Evolutionary conservation across 2,329 filamentous ascomycete species (phyloP).

Genomic region (Elsinoe arachidis): DNA sequence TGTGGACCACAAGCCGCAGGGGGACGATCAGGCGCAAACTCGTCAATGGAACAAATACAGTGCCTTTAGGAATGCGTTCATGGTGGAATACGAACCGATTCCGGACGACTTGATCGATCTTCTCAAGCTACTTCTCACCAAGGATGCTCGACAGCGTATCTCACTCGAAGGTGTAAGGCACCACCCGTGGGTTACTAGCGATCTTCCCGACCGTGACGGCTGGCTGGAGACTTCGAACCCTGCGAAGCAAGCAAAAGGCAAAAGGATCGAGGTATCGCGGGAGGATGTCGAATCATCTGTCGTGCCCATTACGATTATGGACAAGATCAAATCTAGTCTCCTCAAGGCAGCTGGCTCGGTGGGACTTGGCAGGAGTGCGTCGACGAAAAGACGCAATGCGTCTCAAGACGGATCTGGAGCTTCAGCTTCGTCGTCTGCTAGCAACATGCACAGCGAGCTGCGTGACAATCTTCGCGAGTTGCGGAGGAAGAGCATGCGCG

Average conservation of each 20-base stretch:
- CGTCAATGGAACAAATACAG: conserved; percentile 49
- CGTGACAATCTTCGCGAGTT: conserved; percentile 43
- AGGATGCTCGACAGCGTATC: conserved; percentile 83
- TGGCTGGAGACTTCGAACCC: conserved; percentile 97
- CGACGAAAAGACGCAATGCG: conserved; percentile 14
- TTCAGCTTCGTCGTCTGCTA: conserved; percentile 40
- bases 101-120: conserved; percentile 74
- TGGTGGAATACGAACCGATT: conserved; percentile 76
- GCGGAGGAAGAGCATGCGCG: conserved; percentile 41
- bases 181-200: conserved; percentile 81
- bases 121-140: conserved; percentile 68
- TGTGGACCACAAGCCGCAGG: conserved; percentile 41
- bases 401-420: conserved; percentile 14
- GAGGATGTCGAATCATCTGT: conserved; percentile 85
- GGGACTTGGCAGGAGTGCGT: conserved; percentile 22
- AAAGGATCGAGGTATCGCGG: conserved; percentile 85
- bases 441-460: conserved; percentile 43
- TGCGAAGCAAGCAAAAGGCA: conserved; percentile 63
- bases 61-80: conserved; percentile 55
- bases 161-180: conserved; percentile 85
- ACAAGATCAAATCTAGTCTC: conserved; percentile 72
- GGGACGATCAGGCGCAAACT: conserved; percentile 38
- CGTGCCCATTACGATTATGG: conserved; percentile 77
- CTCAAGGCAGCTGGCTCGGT: conserved; percentile 45
- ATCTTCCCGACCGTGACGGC: conserved; percentile 60